Evolutionary conservation across 352 stramenopile species (phyloP).

Genomic region (Phytophthora foliorum): DNA sequence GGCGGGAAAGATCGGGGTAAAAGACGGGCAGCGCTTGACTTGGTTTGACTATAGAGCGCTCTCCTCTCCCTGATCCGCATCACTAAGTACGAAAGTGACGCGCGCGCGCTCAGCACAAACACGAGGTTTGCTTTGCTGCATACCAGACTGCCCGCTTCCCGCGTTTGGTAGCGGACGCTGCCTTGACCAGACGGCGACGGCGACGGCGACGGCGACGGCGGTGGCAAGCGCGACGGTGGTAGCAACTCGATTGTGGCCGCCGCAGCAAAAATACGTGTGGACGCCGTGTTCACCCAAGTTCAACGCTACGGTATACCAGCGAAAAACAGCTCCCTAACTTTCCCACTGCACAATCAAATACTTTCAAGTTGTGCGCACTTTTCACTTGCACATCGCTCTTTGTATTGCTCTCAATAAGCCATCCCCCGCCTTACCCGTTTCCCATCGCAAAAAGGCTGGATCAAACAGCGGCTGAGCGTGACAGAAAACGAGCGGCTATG

Average conservation of each 20-base stretch:
- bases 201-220: too few relatives aligned
- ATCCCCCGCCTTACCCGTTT: neutral
- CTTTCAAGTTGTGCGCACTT: neutral
- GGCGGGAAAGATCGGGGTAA: constrained; percentile 32
- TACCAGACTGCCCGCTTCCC: too few relatives aligned
- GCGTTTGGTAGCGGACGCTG: too few relatives aligned
- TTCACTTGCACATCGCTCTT: neutral
- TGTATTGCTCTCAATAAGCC: neutral
- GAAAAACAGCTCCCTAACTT: neutral
- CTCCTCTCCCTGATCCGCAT: constrained; percentile 19
- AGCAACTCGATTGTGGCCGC: neutral
- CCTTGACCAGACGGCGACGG: neutral
- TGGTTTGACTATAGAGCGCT: constrained; percentile 17
- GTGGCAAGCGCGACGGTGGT: neutral
- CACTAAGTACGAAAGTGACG: constrained; percentile 27
- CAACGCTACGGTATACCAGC: neutral
- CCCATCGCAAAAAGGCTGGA: neutral
- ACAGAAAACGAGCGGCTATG: constrained; percentile 15
- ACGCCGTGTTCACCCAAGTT: constrained; percentile 10
- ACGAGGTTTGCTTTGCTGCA: neutral
- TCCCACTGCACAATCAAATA: constrained; percentile 2
- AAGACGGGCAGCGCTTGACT: constrained; percentile 3
- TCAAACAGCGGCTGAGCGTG: too few relatives aligned
- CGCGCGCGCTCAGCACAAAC: constrained; percentile 4
- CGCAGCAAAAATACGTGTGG: constrained; percentile 3